phyloP scores from a whole-genome alignment of 495 filamentous ascomycete genomes.

The Aspergillus diversus region DNA sequence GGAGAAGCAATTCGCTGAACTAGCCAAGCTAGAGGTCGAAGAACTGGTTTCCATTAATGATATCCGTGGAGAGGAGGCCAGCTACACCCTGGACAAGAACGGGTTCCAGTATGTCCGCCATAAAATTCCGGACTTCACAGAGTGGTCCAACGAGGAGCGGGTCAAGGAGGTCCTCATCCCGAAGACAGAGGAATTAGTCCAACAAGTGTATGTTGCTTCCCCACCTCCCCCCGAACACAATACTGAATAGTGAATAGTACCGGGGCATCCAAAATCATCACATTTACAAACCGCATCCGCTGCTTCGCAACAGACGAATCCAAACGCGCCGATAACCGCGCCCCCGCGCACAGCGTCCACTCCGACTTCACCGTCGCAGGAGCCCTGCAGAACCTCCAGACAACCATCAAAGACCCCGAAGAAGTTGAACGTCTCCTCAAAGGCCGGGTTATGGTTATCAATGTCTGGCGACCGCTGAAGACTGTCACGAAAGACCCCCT shows the following conservation, averaged over 20 bases:
- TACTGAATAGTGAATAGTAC: no score
- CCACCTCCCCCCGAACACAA: neutral
- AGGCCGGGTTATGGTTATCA: conserved; percentile 62
- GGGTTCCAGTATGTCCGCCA: conserved; percentile 7
- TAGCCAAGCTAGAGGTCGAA: neutral
- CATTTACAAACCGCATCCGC: conserved; percentile 23
- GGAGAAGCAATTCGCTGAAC: neutral
- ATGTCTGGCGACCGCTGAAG: conserved; percentile 68
- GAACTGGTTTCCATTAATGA: neutral
- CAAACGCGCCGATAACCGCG: conserved; percentile 20
- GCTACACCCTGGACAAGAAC: conserved; percentile 2
- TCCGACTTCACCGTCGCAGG: conserved; percentile 25
- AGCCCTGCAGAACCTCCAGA: conserved; percentile 18
- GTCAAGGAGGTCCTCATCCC: conserved; percentile 1
- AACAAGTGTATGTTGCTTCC: neutral
- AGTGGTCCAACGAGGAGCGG: conserved; percentile 1
- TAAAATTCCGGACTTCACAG: neutral
- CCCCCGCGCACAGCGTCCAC: conserved; percentile 29
- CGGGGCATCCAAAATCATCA: conserved; percentile 16
- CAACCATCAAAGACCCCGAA: conserved; percentile 20
- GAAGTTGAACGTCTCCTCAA: conserved; percentile 57
- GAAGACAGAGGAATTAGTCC: neutral
- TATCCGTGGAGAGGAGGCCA: neutral
- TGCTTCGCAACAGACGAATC: conserved; percentile 18
- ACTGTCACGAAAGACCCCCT: conserved; percentile 57